Base-by-base conservation (phyloP, 352 stramenopile genomes). In the Aphanomyces euteiches region DNA sequence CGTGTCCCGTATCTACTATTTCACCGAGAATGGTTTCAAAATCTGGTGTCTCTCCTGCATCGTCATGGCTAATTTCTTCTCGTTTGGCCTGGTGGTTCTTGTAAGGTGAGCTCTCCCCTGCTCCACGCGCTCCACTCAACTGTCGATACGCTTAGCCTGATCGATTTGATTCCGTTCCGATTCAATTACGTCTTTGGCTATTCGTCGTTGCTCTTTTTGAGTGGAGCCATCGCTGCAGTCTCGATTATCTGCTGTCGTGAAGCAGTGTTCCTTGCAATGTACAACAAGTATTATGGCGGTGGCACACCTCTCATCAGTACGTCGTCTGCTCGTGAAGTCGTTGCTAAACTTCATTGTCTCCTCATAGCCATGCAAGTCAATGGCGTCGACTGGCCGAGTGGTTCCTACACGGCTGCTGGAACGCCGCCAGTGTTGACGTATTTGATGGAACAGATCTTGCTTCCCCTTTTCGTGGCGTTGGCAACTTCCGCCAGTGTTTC, bases 1-100 rank as follows among this genome's bases (percentile, higher is more conserved):
- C 41, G 63, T 69, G 7, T 50, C 63, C 15, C 63, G 63, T 28
- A 69, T 69, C 36, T 69, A 69, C 50, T 69, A 43, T 36, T 69
- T 69, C 21, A 60, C 63, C 37, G 10, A 28, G 19, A 69, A 69
- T 41, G 63, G 63, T 3, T 69, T 45, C 59, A 7, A 39, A 40
- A 38, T 69, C 7, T 69, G 63, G 63, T 36, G 47, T 37, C 47
- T 69, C 15, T 15, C 63, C 15, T 21, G 54, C 13, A 37, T 38
- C 28, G 43, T 69, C 43, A 8, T 69, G 36, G 47, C 63, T 0
- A 43, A 34, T 37, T 60, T 69, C 19, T 41, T 63, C n/a, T 57
- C 63, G 5, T 61, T 69, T 34, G 63, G 19, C 15, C 0, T 69
- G 37, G 43, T 69, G 8, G 3, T 69, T 21, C 34, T 69, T 8